Evolutionary conservation across 495 filamentous ascomycete genomes (phyloP), one percentile per base, ranked within the genome.

Genomic region (Aspergillus egyptiacus): DNA sequence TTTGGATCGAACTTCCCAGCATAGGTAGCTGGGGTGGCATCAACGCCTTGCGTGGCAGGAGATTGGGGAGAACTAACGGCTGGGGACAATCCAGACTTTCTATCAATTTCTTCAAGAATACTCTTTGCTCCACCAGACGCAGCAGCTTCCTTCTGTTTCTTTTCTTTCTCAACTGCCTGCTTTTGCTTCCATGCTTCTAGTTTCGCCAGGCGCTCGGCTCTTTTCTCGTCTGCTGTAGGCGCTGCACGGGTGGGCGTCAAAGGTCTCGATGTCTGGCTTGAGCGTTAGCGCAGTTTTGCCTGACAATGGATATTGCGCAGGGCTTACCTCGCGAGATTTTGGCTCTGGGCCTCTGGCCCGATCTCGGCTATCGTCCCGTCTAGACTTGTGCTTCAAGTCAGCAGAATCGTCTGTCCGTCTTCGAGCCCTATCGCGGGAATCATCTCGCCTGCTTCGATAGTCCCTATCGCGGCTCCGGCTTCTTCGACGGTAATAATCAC

Each of bases 161-260:
- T 77, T 58, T 86, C 86, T 54, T 86, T 84, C 57, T 89, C 80
- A 30, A 86, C 88, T 14, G 79, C 79, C 53, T 88, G 85, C 57
- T 94, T 93, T 63, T 86, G 82, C 65, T 94, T 95, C 89, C 90
- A 95, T 53, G 88, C 87, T 64, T 91, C 86, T 25, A 95, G 63
- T 51, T 89, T 91, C 23, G 89, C 87, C 27, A 91, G 74, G 41
- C 86, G 73, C 62, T 94, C 87, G 36, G 82, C 86, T 59, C 89
- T 87, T 61, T 93, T 91, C 32, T 93, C 85, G 46, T 86, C 85
- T 51, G 91, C 88, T 14, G 84, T 80, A 57, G 79, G 80, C 24
- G 72, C 67, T 44, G 76, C 58, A 41, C 76, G 61, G 30, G 73
- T 68, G 50, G 84, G 72, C 14, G 81, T 71, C 25, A 68, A 51